These are phyloP conservation scores for Populus trichocarpa DNA, from an alignment of 441 rosid genomes.

Conservation along the genomic window DNA sequence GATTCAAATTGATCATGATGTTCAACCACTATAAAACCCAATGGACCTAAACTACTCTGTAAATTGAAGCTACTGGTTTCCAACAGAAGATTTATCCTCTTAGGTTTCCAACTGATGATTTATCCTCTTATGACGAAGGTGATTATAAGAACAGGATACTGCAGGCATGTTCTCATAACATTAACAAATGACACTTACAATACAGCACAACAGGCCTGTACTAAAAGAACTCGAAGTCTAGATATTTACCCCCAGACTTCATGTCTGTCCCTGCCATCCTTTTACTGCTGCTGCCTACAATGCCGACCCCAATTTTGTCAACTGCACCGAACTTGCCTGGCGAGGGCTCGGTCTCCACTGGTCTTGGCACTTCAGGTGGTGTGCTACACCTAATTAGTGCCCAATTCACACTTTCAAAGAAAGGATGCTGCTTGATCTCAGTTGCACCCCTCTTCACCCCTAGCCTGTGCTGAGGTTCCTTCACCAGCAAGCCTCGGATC, in stretches of 20 bases:
- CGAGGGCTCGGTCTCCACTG: slow-evolving; percentile 64
- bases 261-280: slow-evolving; percentile 57
- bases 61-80: slow-evolving; percentile 21
- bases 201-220: slow-evolving; percentile 20
- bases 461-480: slow-evolving; percentile 86
- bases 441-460: slow-evolving; percentile 97
- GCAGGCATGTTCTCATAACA: slow-evolving; percentile 17
- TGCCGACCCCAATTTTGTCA: slow-evolving; percentile 67
- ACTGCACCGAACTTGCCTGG: slow-evolving; percentile 61
- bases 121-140: slow-evolving; percentile 12
- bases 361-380: slow-evolving; percentile 93
- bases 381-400: slow-evolving; percentile 95
- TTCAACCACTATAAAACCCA: background rate
- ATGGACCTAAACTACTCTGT: slow-evolving; percentile 5
- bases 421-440: slow-evolving; percentile 96
- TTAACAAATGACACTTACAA: slow-evolving; percentile 24
- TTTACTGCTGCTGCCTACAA: slow-evolving; percentile 70
- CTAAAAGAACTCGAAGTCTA: slow-evolving; percentile 97
- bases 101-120: slow-evolving; percentile 1
- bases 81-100: background rate
- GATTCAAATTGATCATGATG: background rate
- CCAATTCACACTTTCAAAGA: slow-evolving; percentile 96
- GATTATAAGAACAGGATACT: slow-evolving; percentile 18
- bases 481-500: slow-evolving; percentile 77
- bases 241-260: slow-evolving; percentile 88